A percentile compares a stretch with the other conserved stretches of the same genome.
These are phyloP conservation scores for Claviceps africana DNA, from an alignment of 2,329 filamentous ascomycete species.

Conservation along the genomic window DNA sequence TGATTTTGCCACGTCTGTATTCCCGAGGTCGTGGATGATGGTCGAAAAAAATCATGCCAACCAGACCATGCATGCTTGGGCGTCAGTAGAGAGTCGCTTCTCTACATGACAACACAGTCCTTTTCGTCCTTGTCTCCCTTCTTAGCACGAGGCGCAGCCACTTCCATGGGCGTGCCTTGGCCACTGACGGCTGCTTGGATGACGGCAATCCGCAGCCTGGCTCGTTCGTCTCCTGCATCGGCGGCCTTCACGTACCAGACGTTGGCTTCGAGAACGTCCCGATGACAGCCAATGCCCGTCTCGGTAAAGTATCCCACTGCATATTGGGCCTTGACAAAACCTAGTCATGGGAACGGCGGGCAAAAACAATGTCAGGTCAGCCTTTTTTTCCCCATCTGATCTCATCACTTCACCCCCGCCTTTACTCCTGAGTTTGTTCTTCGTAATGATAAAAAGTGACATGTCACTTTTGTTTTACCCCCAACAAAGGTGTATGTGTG, in stretches of 20 bases:
- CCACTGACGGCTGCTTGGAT: slow-evolving; percentile 69
- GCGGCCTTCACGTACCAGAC: slow-evolving; percentile 97
- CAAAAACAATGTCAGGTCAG: background rate
- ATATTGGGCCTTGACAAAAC: slow-evolving; percentile 68
- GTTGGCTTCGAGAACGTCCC: slow-evolving; percentile 91
- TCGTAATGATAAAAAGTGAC: no score
- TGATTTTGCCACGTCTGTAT: background rate
- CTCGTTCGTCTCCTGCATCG: slow-evolving; percentile 79
- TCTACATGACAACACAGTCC: slow-evolving; percentile 44
- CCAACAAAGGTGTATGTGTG: background rate
- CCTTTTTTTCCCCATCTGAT: background rate
- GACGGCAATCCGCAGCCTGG: slow-evolving; percentile 71
- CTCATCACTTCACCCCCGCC: background rate
- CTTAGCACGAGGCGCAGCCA: slow-evolving; percentile 37
- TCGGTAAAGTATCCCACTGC: slow-evolving; percentile 95
- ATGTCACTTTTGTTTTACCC: background rate
- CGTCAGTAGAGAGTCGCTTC: background rate
- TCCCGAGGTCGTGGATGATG: background rate
- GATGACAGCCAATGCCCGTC: slow-evolving; percentile 91
- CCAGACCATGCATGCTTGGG: no score
- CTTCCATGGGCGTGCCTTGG: slow-evolving; percentile 39
- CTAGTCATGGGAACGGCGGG: slow-evolving; percentile 28
- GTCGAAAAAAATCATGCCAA: background rate
- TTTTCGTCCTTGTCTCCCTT: slow-evolving; percentile 38
- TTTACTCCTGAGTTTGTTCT: background rate